phyloP scores from a whole-genome alignment of 768 basidiomycete genomes.

The Mycena haematopus region DNA sequence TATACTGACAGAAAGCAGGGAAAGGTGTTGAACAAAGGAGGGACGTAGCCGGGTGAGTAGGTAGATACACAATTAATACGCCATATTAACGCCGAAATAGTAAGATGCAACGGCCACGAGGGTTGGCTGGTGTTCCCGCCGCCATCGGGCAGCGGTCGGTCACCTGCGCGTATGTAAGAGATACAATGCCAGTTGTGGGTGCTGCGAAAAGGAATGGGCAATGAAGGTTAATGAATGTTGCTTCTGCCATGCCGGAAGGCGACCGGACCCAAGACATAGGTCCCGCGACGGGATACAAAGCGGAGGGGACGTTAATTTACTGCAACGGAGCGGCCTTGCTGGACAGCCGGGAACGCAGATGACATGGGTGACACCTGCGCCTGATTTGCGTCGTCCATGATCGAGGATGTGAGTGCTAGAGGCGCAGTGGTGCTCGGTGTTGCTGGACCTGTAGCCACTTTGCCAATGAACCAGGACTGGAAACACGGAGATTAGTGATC shows the following conservation, averaged over 20 bases:
- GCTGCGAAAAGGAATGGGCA: conserved; percentile 16
- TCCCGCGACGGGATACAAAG: neutral
- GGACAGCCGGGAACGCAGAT: conserved; percentile 73
- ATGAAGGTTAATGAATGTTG: conserved; percentile 1
- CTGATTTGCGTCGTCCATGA: conserved; percentile 49
- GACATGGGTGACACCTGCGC: conserved; percentile 80
- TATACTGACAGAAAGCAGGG: neutral
- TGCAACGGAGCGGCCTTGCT: conserved; percentile 42
- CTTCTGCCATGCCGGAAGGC: conserved; percentile 1
- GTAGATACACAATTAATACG: conserved; percentile 18
- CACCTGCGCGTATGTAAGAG: neutral
- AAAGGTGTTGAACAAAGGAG: conserved; percentile 1
- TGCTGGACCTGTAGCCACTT: conserved; percentile 59
- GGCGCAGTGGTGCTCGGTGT: conserved; percentile 48
- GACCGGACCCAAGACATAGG: conserved; percentile 1
- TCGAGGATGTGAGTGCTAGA: conserved; percentile 36
- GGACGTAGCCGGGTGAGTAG: conserved; percentile 10
- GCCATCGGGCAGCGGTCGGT: neutral
- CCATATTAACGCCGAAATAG: conserved; percentile 16
- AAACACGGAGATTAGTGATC: conserved; percentile 22
- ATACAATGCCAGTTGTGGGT: conserved; percentile 21
- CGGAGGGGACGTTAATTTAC: conserved; percentile 26
- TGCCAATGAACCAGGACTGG: conserved; percentile 95
- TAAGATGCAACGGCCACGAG: conserved; percentile 3
- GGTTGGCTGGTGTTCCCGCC: neutral